A percentile compares a stretch with the other conserved stretches of the same genome.
Conservation (phyloP, 1,139 yeast genomes). For the Eremothecium gossypii region DNA sequence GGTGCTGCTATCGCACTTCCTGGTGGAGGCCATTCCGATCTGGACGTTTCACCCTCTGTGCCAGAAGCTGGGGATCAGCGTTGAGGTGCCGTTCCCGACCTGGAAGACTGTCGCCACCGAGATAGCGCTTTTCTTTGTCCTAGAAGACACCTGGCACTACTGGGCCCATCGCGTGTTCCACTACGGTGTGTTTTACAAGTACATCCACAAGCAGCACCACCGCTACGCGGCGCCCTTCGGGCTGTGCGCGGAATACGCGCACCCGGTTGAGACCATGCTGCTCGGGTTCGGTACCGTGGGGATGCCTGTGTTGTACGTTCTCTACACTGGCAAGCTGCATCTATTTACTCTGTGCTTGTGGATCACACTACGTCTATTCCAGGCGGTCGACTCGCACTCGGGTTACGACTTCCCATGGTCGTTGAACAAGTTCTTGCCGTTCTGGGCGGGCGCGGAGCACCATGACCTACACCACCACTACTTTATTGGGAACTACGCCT, state of each 20-base stretch:
- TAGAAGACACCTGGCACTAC: slow-evolving; percentile 95
- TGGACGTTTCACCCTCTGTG: slow-evolving; percentile 94
- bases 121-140: slow-evolving; percentile 62
- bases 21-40: slow-evolving; percentile 90
- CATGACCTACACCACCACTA: slow-evolving; percentile 95
- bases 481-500: slow-evolving; percentile 86
- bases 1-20: slow-evolving; percentile 73
- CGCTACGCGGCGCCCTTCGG: slow-evolving; percentile 97
- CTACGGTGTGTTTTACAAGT: slow-evolving; percentile 74
- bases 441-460: slow-evolving; percentile 99
- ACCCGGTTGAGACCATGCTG: slow-evolving; percentile 83
- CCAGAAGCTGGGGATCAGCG: slow-evolving; percentile 60
- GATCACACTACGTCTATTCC: slow-evolving; percentile 83
- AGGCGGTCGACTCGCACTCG: slow-evolving; percentile 94
- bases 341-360: slow-evolving; percentile 75
- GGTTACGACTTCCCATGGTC: slow-evolving; percentile 98
- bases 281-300: slow-evolving; percentile 94
- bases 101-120: slow-evolving; percentile 50
- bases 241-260: slow-evolving; percentile 92
- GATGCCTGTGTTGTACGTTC: slow-evolving; percentile 66
- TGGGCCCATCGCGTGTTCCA: slow-evolving; percentile 88
- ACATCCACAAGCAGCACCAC: slow-evolving; percentile 93
- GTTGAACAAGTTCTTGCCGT: slow-evolving; percentile 76
- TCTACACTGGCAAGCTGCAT: slow-evolving; percentile 62
- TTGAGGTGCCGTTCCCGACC: slow-evolving; percentile 77